These are phyloP conservation scores for Glonium stellatum DNA, from an alignment of 495 filamentous ascomycete genomes.

Conservation along the genomic window DNA sequence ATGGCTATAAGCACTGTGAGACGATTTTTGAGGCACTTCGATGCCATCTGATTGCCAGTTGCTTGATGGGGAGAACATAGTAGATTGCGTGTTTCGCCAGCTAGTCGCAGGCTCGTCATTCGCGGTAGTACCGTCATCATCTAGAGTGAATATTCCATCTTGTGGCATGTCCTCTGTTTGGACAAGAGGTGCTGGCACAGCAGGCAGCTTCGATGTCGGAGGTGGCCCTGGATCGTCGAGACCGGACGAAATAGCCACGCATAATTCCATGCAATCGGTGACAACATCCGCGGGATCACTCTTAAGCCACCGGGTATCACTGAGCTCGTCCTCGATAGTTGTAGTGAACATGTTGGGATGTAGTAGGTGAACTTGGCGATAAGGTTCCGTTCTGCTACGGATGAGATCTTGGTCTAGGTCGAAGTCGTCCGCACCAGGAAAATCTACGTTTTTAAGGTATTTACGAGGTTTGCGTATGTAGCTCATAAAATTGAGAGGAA, in stretches of 20 bases:
- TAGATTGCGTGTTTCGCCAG: constrained; percentile 45
- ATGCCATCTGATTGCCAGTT: constrained; percentile 16
- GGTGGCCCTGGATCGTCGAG: constrained; percentile 34
- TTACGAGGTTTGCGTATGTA: constrained; percentile 69
- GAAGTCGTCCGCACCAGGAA: constrained; percentile 56
- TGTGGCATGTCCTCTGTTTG: constrained; percentile 36
- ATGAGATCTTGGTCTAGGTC: constrained; percentile 68
- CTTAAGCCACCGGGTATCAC: constrained; percentile 64
- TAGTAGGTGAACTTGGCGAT: constrained; percentile 57
- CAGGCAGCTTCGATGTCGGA: constrained; percentile 32
- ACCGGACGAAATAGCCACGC: constrained; percentile 34
- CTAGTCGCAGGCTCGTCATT: constrained; percentile 29
- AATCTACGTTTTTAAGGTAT: constrained; percentile 57
- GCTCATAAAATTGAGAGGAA: constrained; percentile 71
- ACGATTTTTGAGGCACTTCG: constrained; percentile 8
- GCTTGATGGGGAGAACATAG: constrained; percentile 36
- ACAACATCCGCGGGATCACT: constrained; percentile 66
- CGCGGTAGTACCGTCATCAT: constrained; percentile 25
- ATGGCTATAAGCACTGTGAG: constrained; percentile 22
- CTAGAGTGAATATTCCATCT: constrained; percentile 32
- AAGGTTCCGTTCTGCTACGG: constrained; percentile 57
- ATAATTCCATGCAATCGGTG: constrained; percentile 56
- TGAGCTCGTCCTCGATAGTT: constrained; percentile 65
- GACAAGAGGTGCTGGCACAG: constrained; percentile 35
- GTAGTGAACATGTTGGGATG: constrained; percentile 68